Base-by-base conservation (phyloP, 768 basidiomycete genomes). In the Rhodotorula sphaerocarpa region DNA sequence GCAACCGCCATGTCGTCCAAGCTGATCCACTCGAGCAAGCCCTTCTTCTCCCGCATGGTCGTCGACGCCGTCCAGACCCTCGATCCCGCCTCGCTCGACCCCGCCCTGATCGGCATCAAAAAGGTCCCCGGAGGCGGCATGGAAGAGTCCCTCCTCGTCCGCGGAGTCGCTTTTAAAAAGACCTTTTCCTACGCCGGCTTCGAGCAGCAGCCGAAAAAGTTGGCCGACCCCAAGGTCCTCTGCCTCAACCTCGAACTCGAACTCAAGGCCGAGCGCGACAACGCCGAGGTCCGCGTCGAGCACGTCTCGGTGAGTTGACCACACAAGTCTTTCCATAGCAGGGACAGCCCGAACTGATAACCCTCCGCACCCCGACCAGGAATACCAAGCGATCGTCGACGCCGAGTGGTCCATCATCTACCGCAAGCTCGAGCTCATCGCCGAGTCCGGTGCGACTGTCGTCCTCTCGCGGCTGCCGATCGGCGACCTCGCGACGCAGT, bases 361-460 rank as follows among this genome's bases (percentile, higher is more conserved):
- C 33, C 30, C 39, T 9, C 25, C 25, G 9, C 12, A 5, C 28
- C n/a, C 23, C 7, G 27, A n/a, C 12, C 64, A 75, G 74, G 95
- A 99, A 74, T 99, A 99, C 74, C 95, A 99, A 77, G 91, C 93
- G 9, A 96, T 99, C 72, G 95, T 99, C 56, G 91, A 99, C 75
- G 95, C 95, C 16, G 95, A 99, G 75, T 99, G 95, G 95, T 88
- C 93, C 72, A 97, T 99, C 76, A 99, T 99, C 72, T 97, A 93
- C 78, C 83, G 87, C 70, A 99, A 99, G 77, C 80, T 99, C 21
- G 86, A 93, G 71, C 90, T 90, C 5, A 95, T 97, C 74, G 88
- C 90, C 71, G 85, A 87, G 72, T 95, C 92, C 3, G 95, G 93
- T 44, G 95, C 95, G 33, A 92, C 92, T 74, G 90, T 99, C 66